Conservation (phyloP, 177 flowering plant genomes). For the Vitis hybrid region DNA sequence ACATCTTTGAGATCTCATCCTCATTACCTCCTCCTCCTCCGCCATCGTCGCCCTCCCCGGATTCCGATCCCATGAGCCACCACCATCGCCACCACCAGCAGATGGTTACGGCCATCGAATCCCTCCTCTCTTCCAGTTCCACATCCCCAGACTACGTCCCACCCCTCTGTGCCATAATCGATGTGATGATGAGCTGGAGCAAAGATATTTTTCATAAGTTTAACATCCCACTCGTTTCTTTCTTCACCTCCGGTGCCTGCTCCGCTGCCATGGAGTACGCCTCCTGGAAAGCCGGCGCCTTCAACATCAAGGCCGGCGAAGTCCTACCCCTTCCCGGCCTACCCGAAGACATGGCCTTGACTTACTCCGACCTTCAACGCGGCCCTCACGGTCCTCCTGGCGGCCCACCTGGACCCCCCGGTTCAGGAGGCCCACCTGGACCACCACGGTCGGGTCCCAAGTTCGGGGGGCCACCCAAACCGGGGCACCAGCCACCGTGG, state of each 20-base stretch:
- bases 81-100: slow-evolving; percentile 10
- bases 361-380: slow-evolving; percentile 34
- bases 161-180: slow-evolving; percentile 46
- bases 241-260: slow-evolving; percentile 69
- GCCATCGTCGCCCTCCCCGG: neutral
- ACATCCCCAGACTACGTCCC: slow-evolving; percentile 6
- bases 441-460: neutral
- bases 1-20: slow-evolving; percentile 24
- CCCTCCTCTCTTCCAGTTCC: slow-evolving; percentile 20
- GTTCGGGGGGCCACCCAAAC: slow-evolving; percentile 30
- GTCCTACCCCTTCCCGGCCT: slow-evolving; percentile 38
- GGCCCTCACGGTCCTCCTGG: slow-evolving; percentile 15
- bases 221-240: slow-evolving; percentile 35
- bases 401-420: slow-evolving; percentile 7
- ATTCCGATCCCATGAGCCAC: neutral
- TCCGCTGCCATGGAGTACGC: slow-evolving; percentile 53
- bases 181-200: slow-evolving; percentile 55
- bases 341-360: slow-evolving; percentile 40
- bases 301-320: slow-evolving; percentile 34
- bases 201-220: slow-evolving; percentile 27
- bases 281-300: slow-evolving; percentile 29
- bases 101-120: slow-evolving; percentile 21
- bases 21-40: neutral
- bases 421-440: neutral
- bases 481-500: slow-evolving; percentile 48